Base-by-base conservation (phyloP, 83 land plant species). In the Picea abies region DNA sequence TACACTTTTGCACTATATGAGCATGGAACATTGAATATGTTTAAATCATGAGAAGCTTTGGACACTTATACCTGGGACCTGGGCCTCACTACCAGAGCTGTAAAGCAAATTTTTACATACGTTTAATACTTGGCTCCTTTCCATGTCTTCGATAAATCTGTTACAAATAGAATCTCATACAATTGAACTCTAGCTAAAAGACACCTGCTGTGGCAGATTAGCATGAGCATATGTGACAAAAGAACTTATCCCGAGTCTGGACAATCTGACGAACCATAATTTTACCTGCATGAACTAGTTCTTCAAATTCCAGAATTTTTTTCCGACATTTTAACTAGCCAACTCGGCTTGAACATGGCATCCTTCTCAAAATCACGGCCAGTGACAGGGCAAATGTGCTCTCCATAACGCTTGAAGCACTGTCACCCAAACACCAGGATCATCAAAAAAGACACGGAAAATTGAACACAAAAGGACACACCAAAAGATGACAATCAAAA, bases 351-450 rank as follows among this genome's bases (percentile, higher is more conserved):
- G 76, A 88, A 82, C 63, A 89, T 41, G 61, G 84, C 60, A 79
- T 89, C 89, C 63, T 83, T 49, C 86, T 85, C 87, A 76, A 90
- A 91, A 84, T 93, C 84, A 17, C 88, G 91, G 4, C 94, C 94
- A 39, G 86, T 88, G 76, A 90, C 86, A n/a, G 95, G 87, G 67
- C 85, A 91, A 49, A 89, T 85, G 25, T 92, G 87, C 23, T 93
- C 97, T 23, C 96, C 96, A 64, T 83, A 93, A 7, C 90, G 87
- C 25, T 94, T 90, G 52, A 85, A 95, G 79, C 97, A 95, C 97
- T 95, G 91, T 83, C 86, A 76, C 56, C 81, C 61, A 41, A 81
- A 35, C 80, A 69, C 22, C 11, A 64, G n/a, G 29, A 52, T 62
- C 32, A 60, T 52, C 58, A 60, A 71, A 29, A 79, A 32, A 32